phyloP scores from a whole-genome alignment of 768 basidiomycete species.

The Leucocoprinus leucothites region DNA sequence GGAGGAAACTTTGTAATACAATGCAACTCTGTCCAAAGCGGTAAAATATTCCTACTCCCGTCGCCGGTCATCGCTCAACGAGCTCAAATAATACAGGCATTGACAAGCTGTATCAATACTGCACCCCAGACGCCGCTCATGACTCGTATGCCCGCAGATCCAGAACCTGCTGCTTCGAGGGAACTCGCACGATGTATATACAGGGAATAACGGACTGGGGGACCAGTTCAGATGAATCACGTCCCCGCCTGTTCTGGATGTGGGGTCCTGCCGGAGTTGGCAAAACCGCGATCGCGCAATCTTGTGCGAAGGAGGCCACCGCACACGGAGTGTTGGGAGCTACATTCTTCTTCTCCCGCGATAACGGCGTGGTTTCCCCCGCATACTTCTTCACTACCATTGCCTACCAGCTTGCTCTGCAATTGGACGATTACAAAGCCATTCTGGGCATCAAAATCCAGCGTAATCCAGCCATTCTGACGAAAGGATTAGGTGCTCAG shows the following conservation, averaged over 20 bases:
- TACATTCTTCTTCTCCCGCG: constrained; percentile 4
- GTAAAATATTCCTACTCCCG: no score
- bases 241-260: background rate
- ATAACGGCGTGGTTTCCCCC: background rate
- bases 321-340: background rate
- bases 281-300: background rate
- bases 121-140: no score
- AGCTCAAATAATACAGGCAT: no score
- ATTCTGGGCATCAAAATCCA: background rate
- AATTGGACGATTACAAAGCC: background rate
- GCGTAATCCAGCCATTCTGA: background rate
- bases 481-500: no score
- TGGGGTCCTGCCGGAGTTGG: constrained; percentile 1
- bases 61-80: no score
- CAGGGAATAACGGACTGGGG: background rate
- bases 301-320: background rate
- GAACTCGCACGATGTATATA: background rate
- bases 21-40: no score
- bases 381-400: constrained; percentile 1
- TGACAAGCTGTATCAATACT: no score
- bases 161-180: background rate
- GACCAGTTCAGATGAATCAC: background rate
- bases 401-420: background rate
- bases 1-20: no score
- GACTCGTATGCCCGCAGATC: no score